Percentiles rank a stretch among this genome's conserved stretches.
Conservation (phyloP, 2,329 filamentous ascomycete genomes). For the Neospermospora avenae region DNA sequence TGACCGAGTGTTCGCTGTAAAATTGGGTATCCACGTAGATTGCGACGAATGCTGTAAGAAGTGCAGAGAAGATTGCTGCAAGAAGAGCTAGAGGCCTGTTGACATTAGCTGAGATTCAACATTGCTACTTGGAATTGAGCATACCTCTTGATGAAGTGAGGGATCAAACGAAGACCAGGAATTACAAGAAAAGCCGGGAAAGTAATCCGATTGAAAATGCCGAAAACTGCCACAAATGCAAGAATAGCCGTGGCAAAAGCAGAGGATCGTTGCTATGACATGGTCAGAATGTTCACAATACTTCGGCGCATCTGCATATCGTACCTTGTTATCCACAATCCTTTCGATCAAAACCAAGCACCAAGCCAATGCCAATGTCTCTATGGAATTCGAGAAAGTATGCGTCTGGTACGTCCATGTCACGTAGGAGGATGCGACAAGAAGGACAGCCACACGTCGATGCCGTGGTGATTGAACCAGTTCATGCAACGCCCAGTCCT, state of each 20-base stretch:
- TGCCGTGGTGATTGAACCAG: constrained; percentile 71
- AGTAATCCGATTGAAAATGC: constrained; percentile 94
- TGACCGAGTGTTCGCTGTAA: constrained; percentile 63
- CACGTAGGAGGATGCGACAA: constrained; percentile 94
- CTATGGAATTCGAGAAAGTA: constrained; percentile 96
- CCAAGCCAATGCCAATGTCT: constrained; percentile 91
- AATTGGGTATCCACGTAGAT: constrained; percentile 83
- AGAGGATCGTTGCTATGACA: constrained; percentile 64
- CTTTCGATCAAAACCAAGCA: constrained; percentile 86
- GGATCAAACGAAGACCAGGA: constrained; percentile 77
- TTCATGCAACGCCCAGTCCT: constrained; percentile 97
- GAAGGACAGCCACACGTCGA: constrained; percentile 70
- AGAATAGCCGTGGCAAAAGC: constrained; percentile 73
- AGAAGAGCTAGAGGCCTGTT: constrained; percentile 57
- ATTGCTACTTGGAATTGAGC: constrained; percentile 45
- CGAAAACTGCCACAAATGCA: constrained; percentile 77
- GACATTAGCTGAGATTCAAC: constrained; percentile 13
- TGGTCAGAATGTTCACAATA: constrained; percentile 16
- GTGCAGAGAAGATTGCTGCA: constrained; percentile 60
- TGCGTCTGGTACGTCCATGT: constrained; percentile 99
- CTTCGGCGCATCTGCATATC: constrained; percentile 30
- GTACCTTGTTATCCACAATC: constrained; percentile 75
- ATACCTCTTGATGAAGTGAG: constrained; percentile 81
- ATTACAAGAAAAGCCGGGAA: constrained; percentile 91
- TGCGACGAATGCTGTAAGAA: constrained; percentile 67